Conservation (phyloP, 345 rosid species). For the Combretum micranthum region DNA sequence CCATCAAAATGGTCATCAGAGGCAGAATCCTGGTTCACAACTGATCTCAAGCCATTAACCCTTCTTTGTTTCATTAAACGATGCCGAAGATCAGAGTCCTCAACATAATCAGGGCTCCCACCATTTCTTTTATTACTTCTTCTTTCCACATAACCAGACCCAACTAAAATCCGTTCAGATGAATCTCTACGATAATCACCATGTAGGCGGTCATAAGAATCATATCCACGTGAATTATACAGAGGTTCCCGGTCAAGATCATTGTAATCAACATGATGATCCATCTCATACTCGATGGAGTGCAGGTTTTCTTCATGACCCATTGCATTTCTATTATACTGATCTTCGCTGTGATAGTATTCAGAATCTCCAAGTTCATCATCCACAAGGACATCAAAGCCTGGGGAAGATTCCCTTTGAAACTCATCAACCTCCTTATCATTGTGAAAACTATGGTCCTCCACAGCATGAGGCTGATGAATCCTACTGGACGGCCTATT, state of each 20-base stretch:
- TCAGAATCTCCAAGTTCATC: conserved; percentile 62
- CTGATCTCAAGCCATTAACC: conserved; percentile 60
- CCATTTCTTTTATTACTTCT: conserved; percentile 26
- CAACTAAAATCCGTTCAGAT: conserved; percentile 38
- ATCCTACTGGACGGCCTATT: conserved; percentile 25
- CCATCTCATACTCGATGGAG: conserved; percentile 49
- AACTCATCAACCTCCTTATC: conserved; percentile 63
- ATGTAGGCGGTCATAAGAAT: conserved; percentile 37
- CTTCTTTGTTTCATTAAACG: conserved; percentile 63
- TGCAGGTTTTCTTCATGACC: conserved; percentile 47
- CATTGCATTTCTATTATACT: conserved; percentile 37
- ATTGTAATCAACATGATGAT: conserved; percentile 35
- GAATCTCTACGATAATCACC: conserved; percentile 43
- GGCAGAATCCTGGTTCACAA: conserved; percentile 45
- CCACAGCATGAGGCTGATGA: conserved; percentile 38
- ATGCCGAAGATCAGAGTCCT: conserved; percentile 58
- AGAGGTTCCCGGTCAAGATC: conserved; percentile 42
- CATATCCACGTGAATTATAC: conserved; percentile 36
- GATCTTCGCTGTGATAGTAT: conserved; percentile 69
- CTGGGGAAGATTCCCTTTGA: conserved; percentile 88
- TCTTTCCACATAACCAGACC: conserved; percentile 41
- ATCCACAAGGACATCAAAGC: conserved; percentile 94
- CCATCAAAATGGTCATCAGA: conserved; percentile 35
- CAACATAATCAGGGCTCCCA: conserved; percentile 41
- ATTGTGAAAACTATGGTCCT: conserved; percentile 43